phyloP scores from a whole-genome alignment of 1,284 basidiomycete genomes.

The Xerocomus nothofagi region DNA sequence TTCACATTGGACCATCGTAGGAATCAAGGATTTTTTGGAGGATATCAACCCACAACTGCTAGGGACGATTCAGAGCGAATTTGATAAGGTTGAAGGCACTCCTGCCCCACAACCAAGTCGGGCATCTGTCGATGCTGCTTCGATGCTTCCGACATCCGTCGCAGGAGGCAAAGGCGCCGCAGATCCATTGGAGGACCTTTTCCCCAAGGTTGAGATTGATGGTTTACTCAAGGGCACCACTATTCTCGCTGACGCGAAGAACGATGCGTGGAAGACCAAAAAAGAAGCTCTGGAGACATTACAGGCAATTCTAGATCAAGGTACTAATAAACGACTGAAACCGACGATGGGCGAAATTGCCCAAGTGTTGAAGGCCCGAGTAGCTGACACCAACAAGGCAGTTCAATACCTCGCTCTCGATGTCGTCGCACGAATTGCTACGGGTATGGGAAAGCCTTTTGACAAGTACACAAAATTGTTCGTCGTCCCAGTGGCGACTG shows the following conservation, averaged over 20 bases:
- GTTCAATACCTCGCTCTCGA: conserved; percentile 91
- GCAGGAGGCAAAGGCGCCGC: conserved; percentile 42
- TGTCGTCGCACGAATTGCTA: conserved; percentile 86
- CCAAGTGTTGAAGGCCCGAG: conserved; percentile 84
- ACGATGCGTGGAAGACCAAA: conserved; percentile 95
- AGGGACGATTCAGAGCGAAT: conserved; percentile 89
- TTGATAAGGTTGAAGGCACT: conserved; percentile 89
- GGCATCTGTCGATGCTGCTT: conserved; percentile 71
- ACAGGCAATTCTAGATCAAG: conserved; percentile 83
- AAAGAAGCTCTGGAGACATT: conserved; percentile 93
- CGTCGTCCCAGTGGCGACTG: conserved; percentile 75
- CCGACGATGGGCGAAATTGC: conserved; percentile 91
- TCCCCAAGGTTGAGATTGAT: conserved; percentile 94
- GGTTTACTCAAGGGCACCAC: conserved; percentile 82
- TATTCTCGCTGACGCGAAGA: conserved; percentile 81
- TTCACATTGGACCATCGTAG: conserved; percentile 39
- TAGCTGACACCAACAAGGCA: conserved; percentile 91
- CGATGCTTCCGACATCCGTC: conserved; percentile 42
- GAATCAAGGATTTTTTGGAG: conserved; percentile 89
- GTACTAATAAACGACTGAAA: conserved; percentile 90
- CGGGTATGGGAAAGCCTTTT: conserved; percentile 93
- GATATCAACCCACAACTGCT: conserved; percentile 94
- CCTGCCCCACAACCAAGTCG: conserved; percentile 80
- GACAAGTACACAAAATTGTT: conserved; percentile 86
- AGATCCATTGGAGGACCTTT: conserved; percentile 90